A percentile compares a stretch with the other conserved stretches of the same genome.
These are phyloP conservation scores for Selenicereus undatus DNA, from an alignment of 148 eudicot genomes.

Conservation along the genomic window DNA sequence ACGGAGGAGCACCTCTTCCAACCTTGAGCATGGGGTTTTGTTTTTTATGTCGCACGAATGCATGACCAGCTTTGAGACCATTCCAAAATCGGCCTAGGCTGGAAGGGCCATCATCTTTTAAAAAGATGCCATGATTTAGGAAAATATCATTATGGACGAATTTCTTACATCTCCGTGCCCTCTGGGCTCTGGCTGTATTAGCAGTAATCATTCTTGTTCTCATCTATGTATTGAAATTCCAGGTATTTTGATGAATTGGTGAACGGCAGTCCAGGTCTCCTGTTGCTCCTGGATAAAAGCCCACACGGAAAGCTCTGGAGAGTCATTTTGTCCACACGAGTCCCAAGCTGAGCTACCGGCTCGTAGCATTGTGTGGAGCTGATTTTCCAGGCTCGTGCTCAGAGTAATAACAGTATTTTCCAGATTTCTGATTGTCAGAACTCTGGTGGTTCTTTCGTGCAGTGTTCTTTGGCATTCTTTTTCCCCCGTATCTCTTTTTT, in stretches of 20 bases:
- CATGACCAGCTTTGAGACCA: too few relatives aligned
- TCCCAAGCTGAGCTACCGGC: constrained; percentile 20
- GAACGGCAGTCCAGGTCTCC: constrained; percentile 55
- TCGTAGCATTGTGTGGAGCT: constrained; percentile 16
- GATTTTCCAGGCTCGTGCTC: constrained; percentile 20
- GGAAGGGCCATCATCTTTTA: too few relatives aligned
- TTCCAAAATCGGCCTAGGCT: too few relatives aligned
- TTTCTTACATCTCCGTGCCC: too few relatives aligned
- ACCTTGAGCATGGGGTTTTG: too few relatives aligned
- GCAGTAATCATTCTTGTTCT: not conserved
- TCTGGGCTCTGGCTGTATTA: too few relatives aligned
- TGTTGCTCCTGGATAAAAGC: constrained; percentile 65
- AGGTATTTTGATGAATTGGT: constrained; percentile 67
- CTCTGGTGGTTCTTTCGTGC: constrained; percentile 24
- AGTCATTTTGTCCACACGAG: constrained; percentile 48
- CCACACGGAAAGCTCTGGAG: constrained; percentile 61
- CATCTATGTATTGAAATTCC: constrained; percentile 9
- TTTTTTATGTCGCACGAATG: too few relatives aligned
- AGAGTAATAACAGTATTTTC: constrained; percentile 16
- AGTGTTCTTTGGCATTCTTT: constrained; percentile 18
- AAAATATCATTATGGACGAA: too few relatives aligned
- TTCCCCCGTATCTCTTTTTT: not conserved
- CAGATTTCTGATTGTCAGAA: constrained; percentile 9
- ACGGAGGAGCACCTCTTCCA: too few relatives aligned
- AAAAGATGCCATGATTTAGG: too few relatives aligned